phyloP scores from a whole-genome alignment of 768 basidiomycete genomes.

The Hirschioporus abietinus region DNA sequence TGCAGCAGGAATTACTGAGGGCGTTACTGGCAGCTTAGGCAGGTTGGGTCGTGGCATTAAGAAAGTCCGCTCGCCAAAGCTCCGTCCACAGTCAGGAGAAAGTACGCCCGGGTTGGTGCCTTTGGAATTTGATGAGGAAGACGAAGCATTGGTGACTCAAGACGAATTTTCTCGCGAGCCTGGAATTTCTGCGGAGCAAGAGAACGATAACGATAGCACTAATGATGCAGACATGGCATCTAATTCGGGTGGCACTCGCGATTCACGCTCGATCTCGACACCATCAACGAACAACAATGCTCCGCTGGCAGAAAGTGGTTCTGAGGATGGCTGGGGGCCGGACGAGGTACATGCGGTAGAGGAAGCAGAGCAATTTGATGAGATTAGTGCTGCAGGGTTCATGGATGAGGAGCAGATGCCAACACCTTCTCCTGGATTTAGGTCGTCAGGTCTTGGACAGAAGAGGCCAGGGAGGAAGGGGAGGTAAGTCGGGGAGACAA shows the following conservation, averaged over 20 bases:
- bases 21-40: constrained; percentile 56
- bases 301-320: constrained; percentile 15
- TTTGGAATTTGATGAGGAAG: constrained; percentile 62
- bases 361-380: constrained; percentile 46
- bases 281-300: constrained; percentile 32
- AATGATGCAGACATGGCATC: constrained; percentile 22
- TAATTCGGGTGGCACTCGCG: constrained; percentile 23
- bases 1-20: constrained; percentile 43
- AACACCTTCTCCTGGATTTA: background rate
- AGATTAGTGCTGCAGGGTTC: constrained; percentile 33
- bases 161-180: constrained; percentile 4
- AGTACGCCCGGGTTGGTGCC: constrained; percentile 30
- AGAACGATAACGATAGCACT: constrained; percentile 14
- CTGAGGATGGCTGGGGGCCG: constrained; percentile 37
- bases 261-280: constrained; percentile 32
- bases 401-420: constrained; percentile 28
- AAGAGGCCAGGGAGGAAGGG: background rate
- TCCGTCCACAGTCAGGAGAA: constrained; percentile 22
- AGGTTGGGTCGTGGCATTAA: constrained; percentile 52
- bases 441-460: background rate
- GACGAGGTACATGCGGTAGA: constrained; percentile 43
- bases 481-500: background rate
- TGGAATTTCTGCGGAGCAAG: constrained; percentile 7
- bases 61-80: constrained; percentile 42
- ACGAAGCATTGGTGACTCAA: constrained; percentile 47